These are phyloP conservation scores for Paramecium primaurelia DNA, from an alignment of 73 alveolate species.

Conservation along the genomic window DNA sequence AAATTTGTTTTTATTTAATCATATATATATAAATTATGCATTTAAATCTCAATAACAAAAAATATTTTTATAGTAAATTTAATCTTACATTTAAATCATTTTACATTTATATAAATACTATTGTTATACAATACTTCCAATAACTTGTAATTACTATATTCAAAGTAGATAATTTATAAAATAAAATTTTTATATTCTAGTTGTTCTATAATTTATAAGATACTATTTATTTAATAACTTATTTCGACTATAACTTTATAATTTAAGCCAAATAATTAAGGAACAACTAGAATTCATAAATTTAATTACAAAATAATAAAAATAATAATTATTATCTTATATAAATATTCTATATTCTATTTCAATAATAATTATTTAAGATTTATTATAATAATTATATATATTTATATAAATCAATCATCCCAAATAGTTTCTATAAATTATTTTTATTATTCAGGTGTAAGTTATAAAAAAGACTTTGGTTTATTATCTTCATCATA, in stretches of 20 bases:
- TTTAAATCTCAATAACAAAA: not conserved
- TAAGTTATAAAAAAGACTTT: not conserved
- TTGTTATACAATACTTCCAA: not conserved
- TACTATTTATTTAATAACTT: no score
- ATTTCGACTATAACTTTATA: no score
- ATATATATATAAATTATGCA: not conserved
- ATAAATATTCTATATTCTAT: not conserved
- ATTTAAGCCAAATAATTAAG: no score
- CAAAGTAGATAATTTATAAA: no score
- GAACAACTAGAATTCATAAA: no score
- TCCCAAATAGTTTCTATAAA: conserved; percentile 26
- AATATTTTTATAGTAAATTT: not conserved
- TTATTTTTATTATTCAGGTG: not conserved
- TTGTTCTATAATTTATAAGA: no score
- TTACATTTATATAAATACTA: not conserved
- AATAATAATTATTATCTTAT: not conserved
- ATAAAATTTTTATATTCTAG: no score
- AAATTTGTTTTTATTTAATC: not conserved
- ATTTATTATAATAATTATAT: not conserved
- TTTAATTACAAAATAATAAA: no score
- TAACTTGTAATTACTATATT: not conserved
- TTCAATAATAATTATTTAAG: not conserved
- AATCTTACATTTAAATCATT: not conserved
- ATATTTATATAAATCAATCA: not conserved
- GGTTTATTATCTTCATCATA: not conserved